Evolutionary conservation across 2,329 filamentous ascomycete genomes (phyloP).

Genomic region (Botryotinia narcissicola): DNA sequence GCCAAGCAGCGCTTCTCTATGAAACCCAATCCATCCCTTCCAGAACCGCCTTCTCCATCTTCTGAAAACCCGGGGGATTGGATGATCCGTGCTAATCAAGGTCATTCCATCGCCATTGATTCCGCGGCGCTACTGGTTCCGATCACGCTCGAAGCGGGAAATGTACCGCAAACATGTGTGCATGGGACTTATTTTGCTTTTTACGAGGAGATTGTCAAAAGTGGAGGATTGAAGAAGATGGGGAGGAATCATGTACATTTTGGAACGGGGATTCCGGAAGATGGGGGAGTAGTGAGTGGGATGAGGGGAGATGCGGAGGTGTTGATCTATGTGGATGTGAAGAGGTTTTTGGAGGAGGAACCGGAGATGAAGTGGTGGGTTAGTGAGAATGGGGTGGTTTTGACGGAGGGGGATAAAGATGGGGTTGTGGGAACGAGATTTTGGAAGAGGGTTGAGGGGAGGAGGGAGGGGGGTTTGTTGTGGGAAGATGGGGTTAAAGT

Average conservation of each 20-base stretch:
- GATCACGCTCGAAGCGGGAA: constrained; percentile 56
- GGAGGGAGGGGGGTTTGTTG: constrained; percentile 59
- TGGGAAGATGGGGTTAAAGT: constrained; percentile 68
- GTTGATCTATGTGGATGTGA: constrained; percentile 73
- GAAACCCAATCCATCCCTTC: constrained; percentile 50
- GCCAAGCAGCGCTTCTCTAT: constrained; percentile 91
- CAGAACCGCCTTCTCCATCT: constrained; percentile 28
- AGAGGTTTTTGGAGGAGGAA: constrained; percentile 57
- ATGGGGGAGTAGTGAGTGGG: constrained; percentile 63
- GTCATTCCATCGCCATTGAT: constrained; percentile 78
- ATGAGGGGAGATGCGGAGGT: constrained; percentile 78
- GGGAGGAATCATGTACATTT: constrained; percentile 86
- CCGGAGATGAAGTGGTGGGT: constrained; percentile 67
- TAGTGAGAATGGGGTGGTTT: constrained; percentile 74
- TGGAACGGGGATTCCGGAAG: constrained; percentile 64
- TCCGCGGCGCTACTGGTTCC: constrained; percentile 68
- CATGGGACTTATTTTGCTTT: constrained; percentile 87
- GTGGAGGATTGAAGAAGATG: constrained; percentile 80
- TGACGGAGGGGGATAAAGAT: constrained; percentile 59
- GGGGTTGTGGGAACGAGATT: constrained; percentile 64
- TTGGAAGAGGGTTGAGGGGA: constrained; percentile 68
- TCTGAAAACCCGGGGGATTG: constrained; percentile 60
- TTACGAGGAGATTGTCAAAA: constrained; percentile 71
- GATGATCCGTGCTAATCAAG: constrained; percentile 93
- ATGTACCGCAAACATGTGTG: constrained; percentile 66